These are phyloP conservation scores for Phytophthora litchii DNA, from an alignment of 352 stramenopile genomes.

Conservation along the genomic window DNA sequence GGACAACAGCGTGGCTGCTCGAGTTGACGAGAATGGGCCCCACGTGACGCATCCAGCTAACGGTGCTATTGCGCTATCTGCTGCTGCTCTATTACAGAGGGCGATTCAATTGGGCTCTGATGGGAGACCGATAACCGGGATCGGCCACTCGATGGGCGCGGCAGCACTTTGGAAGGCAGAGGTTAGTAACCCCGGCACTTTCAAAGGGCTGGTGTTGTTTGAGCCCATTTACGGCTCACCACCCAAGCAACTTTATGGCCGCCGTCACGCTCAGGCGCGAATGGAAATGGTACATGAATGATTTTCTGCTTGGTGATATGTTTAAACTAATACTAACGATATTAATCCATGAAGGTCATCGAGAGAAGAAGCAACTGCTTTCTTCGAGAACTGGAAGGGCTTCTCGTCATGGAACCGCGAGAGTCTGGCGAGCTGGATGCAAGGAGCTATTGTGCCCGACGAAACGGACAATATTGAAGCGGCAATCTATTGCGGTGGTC, in stretches of 20 bases:
- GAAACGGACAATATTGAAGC: slow-evolving; percentile 26
- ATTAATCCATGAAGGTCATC: slow-evolving; percentile 26
- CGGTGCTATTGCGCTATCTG: slow-evolving; percentile 28
- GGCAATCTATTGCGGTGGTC: slow-evolving; percentile 33
- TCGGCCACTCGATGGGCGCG: slow-evolving; percentile 58
- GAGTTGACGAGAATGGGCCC: slow-evolving; percentile 29
- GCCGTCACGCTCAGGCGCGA: slow-evolving; percentile 31
- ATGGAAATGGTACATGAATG: slow-evolving; percentile 31
- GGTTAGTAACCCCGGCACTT: slow-evolving; percentile 40
- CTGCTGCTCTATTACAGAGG: slow-evolving; percentile 18
- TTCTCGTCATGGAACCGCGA: slow-evolving; percentile 49
- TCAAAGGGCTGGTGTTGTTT: slow-evolving; percentile 52
- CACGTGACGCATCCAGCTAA: slow-evolving; percentile 51
- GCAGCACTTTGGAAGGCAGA: slow-evolving; percentile 41
- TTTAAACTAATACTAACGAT: not conserved
- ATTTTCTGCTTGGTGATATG: too few relatives aligned
- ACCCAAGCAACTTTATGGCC: slow-evolving; percentile 34
- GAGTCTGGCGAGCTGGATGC: slow-evolving; percentile 36
- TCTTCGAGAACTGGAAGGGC: slow-evolving; percentile 43
- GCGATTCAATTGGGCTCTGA: slow-evolving; percentile 2
- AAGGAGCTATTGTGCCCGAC: slow-evolving; percentile 38
- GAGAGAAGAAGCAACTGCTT: slow-evolving; percentile 25
- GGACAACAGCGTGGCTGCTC: slow-evolving; percentile 38
- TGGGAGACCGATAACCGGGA: slow-evolving; percentile 45
- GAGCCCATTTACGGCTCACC: slow-evolving; percentile 49